phyloP scores from a whole-genome alignment of 2,329 filamentous ascomycete genomes.

The Fusarium illudens region DNA sequence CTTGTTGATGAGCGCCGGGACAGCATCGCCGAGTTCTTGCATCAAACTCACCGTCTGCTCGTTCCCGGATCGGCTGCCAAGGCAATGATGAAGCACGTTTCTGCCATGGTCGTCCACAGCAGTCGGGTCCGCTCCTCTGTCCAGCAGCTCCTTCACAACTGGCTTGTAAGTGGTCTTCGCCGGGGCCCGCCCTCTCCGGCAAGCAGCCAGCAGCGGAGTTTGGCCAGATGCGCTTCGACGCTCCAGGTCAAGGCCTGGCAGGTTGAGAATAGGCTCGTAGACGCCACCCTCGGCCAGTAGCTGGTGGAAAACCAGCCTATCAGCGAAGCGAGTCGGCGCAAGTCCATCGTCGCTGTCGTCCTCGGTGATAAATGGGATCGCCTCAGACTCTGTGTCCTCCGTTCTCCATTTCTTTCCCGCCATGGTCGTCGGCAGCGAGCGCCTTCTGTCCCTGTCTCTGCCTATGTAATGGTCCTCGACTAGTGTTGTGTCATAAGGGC shows the following conservation, averaged over 20 bases:
- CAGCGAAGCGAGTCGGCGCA: neutral
- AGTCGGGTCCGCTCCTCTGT: constrained; percentile 21
- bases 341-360: neutral
- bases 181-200: neutral
- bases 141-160: constrained; percentile 7
- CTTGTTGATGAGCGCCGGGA: constrained; percentile 16
- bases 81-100: constrained; percentile 24
- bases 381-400: neutral
- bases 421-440: neutral
- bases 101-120: constrained; percentile 14
- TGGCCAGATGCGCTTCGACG: constrained; percentile 10
- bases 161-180: too few species aligned
- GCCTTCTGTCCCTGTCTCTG: neutral
- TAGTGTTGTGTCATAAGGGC: constrained; percentile 5
- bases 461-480: neutral
- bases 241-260: constrained; percentile 19
- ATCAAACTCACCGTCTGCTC: too few species aligned
- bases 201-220: constrained; percentile 24
- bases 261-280: constrained; percentile 18
- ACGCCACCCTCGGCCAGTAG: neutral
- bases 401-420: constrained; percentile 1
- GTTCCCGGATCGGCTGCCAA: neutral
- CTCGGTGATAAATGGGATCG: neutral
- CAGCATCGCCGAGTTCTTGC: neutral
- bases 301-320: constrained; percentile 13